Evolutionary conservation across 2,329 filamentous ascomycete genomes (phyloP).

Genomic region (Arthrobotrys conoides): DNA sequence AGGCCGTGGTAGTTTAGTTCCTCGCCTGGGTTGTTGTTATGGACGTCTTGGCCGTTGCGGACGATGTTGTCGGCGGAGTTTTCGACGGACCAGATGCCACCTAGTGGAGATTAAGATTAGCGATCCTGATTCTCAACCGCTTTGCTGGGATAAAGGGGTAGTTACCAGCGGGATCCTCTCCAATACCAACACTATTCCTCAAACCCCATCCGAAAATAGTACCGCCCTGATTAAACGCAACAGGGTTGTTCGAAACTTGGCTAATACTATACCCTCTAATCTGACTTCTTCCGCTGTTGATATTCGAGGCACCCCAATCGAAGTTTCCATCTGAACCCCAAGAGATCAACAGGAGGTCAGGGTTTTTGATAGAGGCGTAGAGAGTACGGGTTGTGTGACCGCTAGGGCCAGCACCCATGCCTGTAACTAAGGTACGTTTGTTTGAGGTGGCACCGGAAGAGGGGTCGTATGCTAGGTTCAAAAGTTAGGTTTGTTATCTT

Average conservation of each 20-base stretch:
- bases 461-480: constrained; percentile 77
- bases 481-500: constrained; percentile 31
- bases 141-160: neutral
- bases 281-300: constrained; percentile 75
- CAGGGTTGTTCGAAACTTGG: constrained; percentile 69
- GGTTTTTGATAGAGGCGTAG: constrained; percentile 72
- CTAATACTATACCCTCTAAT: constrained; percentile 75
- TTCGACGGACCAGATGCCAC: constrained; percentile 75
- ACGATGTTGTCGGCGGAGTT: constrained; percentile 78
- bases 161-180: constrained; percentile 70
- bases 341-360: constrained; percentile 75
- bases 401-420: constrained; percentile 71
- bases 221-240: constrained; percentile 71
- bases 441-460: constrained; percentile 70
- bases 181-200: constrained; percentile 79
- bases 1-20: constrained; percentile 81
- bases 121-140: constrained; percentile 59
- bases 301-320: constrained; percentile 72
- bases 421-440: constrained; percentile 72
- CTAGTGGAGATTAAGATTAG: constrained; percentile 63
- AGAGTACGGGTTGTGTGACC: constrained; percentile 79
- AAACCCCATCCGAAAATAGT: constrained; percentile 77
- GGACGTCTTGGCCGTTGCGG: constrained; percentile 74
- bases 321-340: constrained; percentile 77
- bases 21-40: constrained; percentile 79